Percentiles rank a stretch among this genome's conserved stretches.
Conservation (phyloP, 768 basidiomycete genomes). For the Tremella fuciformis region DNA sequence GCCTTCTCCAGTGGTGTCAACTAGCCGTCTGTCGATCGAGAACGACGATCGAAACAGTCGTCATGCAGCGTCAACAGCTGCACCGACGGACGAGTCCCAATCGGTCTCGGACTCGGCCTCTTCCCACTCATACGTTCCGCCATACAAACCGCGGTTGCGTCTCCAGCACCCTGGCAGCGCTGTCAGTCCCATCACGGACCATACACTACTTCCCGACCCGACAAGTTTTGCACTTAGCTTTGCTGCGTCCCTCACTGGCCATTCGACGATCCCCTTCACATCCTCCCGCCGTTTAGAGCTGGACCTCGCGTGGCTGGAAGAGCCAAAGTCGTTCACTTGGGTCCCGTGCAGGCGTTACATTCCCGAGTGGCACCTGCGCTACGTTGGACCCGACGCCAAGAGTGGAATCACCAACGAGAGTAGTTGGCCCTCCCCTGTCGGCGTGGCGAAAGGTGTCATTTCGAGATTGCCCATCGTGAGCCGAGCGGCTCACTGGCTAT, state of each 20-base stretch:
- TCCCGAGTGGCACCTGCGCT: not conserved
- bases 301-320: constrained; percentile 4
- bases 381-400: constrained; percentile 3
- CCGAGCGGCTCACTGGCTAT: not conserved
- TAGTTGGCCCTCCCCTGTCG: not conserved
- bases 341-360: constrained; percentile 6
- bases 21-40: too few relatives aligned
- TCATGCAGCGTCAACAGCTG: too few relatives aligned
- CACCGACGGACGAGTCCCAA: too few relatives aligned
- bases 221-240: not conserved
- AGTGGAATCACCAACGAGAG: not conserved
- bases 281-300: not conserved
- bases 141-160: not conserved
- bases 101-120: too few relatives aligned
- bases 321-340: not conserved
- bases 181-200: not conserved
- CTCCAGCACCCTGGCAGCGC: not conserved
- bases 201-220: not conserved
- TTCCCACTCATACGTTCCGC: not conserved
- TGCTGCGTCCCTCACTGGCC: not conserved
- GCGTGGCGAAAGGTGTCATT: too few relatives aligned
- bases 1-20: too few relatives aligned
- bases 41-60: too few relatives aligned
- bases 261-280: constrained; percentile 3
- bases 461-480: not conserved